Percentiles rank a stretch among this genome's conserved stretches.
Evolutionary conservation across 306 rosid species (phyloP).

Genomic region (Pterocarpus santalinus): DNA sequence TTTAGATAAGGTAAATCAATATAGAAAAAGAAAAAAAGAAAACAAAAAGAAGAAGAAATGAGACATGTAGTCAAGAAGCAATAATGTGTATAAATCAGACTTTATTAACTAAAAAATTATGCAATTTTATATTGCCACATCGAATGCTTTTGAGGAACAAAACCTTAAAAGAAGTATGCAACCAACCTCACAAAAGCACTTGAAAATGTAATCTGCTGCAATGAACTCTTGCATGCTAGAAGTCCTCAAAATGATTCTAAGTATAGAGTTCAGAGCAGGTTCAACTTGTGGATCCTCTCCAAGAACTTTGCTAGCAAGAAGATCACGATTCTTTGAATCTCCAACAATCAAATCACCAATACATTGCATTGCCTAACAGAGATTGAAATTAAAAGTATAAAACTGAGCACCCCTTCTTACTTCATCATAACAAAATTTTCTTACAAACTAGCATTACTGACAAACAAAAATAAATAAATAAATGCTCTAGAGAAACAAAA

Average conservation of each 20-base stretch:
- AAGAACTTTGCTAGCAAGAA: slow-evolving; percentile 80
- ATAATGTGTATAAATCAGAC: slow-evolving; percentile 7
- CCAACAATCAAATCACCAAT: slow-evolving; percentile 84
- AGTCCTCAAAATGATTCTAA: slow-evolving; percentile 84
- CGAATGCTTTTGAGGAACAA: slow-evolving; percentile 25
- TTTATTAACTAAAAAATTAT: slow-evolving; percentile 4
- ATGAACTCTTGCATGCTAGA: slow-evolving; percentile 85
- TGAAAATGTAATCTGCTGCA: slow-evolving; percentile 90
- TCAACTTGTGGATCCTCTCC: slow-evolving; percentile 87
- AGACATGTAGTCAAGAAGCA: slow-evolving; percentile 28
- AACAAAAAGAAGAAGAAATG: slow-evolving; percentile 17
- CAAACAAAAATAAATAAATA: slow-evolving; percentile 3
- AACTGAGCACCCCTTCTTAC: slow-evolving; percentile 16
- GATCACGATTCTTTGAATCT: slow-evolving; percentile 80
- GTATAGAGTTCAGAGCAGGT: slow-evolving; percentile 88
- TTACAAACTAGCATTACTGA: slow-evolving; percentile 31
- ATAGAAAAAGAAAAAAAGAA: too few species aligned
- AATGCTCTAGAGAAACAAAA: not conserved
- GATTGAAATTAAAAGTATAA: slow-evolving; percentile 20
- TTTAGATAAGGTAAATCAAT: slow-evolving; percentile 46
- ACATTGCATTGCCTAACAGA: slow-evolving; percentile 78
- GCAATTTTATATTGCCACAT: slow-evolving; percentile 17
- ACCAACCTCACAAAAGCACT: slow-evolving; percentile 91
- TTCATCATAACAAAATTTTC: slow-evolving; percentile 6
- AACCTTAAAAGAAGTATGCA: not conserved